These are phyloP conservation scores for Leptographium radiaticola DNA, from an alignment of 2,329 filamentous ascomycete species.

Conservation along the genomic window DNA sequence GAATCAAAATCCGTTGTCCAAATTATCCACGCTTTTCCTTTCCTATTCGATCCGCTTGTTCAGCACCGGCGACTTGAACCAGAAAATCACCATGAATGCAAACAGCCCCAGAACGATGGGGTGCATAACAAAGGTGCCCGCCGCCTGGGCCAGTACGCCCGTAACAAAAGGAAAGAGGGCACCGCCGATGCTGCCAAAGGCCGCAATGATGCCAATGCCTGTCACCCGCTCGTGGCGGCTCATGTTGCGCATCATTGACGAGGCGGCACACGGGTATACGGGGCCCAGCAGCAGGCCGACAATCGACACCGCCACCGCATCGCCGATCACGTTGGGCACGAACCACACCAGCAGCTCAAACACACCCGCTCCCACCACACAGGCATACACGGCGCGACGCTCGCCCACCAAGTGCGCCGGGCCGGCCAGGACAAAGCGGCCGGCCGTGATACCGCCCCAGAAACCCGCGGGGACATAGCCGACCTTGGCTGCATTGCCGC, in stretches of 20 bases:
- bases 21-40: neutral
- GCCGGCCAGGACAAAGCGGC: constrained; percentile 57
- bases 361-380: constrained; percentile 46
- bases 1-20: neutral
- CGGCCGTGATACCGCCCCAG: constrained; percentile 63
- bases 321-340: constrained; percentile 60
- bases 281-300: constrained; percentile 67
- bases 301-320: constrained; percentile 53
- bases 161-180: constrained; percentile 54
- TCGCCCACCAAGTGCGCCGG: constrained; percentile 57
- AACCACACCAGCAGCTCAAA: constrained; percentile 72
- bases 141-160: constrained; percentile 47
- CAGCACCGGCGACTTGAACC: constrained; percentile 43
- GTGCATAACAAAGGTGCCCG: constrained; percentile 50
- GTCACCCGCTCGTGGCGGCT: constrained; percentile 46
- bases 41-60: constrained; percentile 45
- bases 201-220: constrained; percentile 53
- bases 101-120: constrained; percentile 57
- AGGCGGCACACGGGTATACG: constrained; percentile 61
- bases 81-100: constrained; percentile 50
- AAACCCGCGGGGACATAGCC: constrained; percentile 69
- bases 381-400: constrained; percentile 50
- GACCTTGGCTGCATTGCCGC: constrained; percentile 55
- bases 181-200: constrained; percentile 56
- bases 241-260: constrained; percentile 49